Evolutionary conservation across 305 asterid species (phyloP).

Genomic region (Striga hermonthica): DNA sequence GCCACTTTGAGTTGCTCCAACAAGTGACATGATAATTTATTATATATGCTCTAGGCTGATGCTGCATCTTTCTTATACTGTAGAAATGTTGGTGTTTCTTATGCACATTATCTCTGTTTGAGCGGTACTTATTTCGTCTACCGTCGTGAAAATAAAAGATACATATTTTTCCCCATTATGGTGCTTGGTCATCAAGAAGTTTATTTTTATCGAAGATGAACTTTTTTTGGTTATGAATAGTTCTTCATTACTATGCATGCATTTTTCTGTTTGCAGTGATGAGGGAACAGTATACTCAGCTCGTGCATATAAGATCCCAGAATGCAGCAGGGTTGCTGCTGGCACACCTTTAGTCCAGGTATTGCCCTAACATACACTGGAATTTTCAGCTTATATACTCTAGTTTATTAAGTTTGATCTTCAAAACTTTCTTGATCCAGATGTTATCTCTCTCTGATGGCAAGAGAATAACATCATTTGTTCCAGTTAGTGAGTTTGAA

Average conservation of each 20-base stretch:
- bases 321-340: slow-evolving; percentile 91
- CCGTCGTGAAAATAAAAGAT: too few relatives aligned
- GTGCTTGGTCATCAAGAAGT: slow-evolving; percentile 15
- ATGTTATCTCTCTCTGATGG: slow-evolving; percentile 86
- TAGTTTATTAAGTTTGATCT: slow-evolving; percentile 14
- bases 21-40: too few relatives aligned
- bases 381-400: slow-evolving; percentile 19
- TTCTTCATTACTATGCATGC: slow-evolving; percentile 10
- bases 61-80: too few relatives aligned
- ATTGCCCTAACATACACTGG: slow-evolving; percentile 34
- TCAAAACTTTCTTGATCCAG: slow-evolving; percentile 46
- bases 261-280: slow-evolving; percentile 52
- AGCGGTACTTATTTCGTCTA: too few relatives aligned
- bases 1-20: too few relatives aligned
- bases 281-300: slow-evolving; percentile 89
- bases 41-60: too few relatives aligned
- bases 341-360: slow-evolving; percentile 96
- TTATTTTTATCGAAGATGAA: slow-evolving; percentile 8
- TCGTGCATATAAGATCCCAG: slow-evolving; percentile 92
- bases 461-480: slow-evolving; percentile 90
- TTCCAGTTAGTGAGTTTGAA: slow-evolving; percentile 93
- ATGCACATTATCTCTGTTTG: too few relatives aligned
- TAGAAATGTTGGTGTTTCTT: too few relatives aligned
- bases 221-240: slow-evolving; percentile 9
- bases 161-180: not conserved